Evolutionary conservation across 2,329 filamentous ascomycete genomes (phyloP), one percentile per base, ranked within the genome.

Genomic region (Colletotrichum sp.): DNA sequence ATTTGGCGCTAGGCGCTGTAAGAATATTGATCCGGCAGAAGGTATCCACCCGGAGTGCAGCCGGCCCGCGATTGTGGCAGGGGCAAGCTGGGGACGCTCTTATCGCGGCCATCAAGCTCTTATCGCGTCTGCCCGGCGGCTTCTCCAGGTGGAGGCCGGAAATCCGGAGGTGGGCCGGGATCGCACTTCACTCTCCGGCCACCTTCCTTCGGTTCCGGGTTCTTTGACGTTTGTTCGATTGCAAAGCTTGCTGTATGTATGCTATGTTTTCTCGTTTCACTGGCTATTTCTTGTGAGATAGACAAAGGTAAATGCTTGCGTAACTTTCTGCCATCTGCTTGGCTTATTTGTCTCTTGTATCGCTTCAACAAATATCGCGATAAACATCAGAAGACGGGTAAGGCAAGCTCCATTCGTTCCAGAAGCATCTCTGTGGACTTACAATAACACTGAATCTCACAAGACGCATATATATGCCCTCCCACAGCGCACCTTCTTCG

Each of bases 1-100:
- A 82, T 84, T 81, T 78, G 73, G 77, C 85, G 85, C 86, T 87
- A 87, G 84, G 81, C 3, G 13, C 2, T 65, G 84, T 74, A 83
- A 82, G 8, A 86, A 84, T 63, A 63, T 80, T 85, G n/a, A 77
- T 84, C 84, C 85, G 83, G 48, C 39, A 48, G 30, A 72, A 78
- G 44, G 8, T 48, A 16, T 13, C 66, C 68, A 64, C 71, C 32
- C 75, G 67, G 71, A 76, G 66, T 12, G 13, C 60, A 13, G 9
- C 52, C 72, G 71, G 75, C 39, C 75, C 71, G 67, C 57, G 24
- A 60, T 59, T 36, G n/a, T 2, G 26, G 34, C 34, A 70, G 57
- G 68, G 68, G 34, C 52, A 26, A 57, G 44, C 59, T 48, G 32
- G 22, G 22, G 32, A 57, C 66, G 36, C 68, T 72, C 72, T 72